Conservation (phyloP, 441 rosid species). For the Populus hybrid region DNA sequence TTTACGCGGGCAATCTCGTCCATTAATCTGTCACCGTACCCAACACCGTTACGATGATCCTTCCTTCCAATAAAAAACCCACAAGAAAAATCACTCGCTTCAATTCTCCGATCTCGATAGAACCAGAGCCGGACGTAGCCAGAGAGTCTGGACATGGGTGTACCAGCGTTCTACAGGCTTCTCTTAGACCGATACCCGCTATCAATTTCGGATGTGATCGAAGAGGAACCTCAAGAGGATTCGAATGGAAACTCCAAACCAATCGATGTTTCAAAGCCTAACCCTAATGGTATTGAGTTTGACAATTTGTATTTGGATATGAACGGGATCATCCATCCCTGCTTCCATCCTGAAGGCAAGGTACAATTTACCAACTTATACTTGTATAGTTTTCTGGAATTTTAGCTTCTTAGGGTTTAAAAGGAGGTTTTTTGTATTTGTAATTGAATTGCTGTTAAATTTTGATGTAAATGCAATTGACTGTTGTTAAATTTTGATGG, state of each 20-base stretch:
- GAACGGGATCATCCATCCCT: slow-evolving; percentile 96
- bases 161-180: slow-evolving; percentile 96
- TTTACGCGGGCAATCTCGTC: slow-evolving; percentile 15
- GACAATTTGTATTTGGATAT: slow-evolving; percentile 92
- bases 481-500: no score
- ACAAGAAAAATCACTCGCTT: background rate
- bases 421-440: background rate
- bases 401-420: background rate
- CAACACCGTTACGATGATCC: background rate
- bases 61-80: background rate
- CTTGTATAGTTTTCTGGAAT: background rate
- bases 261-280: slow-evolving; percentile 66
- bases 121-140: slow-evolving; percentile 3
- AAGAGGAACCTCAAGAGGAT: slow-evolving; percentile 57
- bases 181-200: slow-evolving; percentile 93
- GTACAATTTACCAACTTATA: slow-evolving; percentile 22
- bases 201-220: slow-evolving; percentile 74
- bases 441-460: no score
- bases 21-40: background rate
- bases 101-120: background rate
- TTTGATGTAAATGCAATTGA: background rate
- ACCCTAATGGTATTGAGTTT: slow-evolving; percentile 88
- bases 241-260: slow-evolving; percentile 36
- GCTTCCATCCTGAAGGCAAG: slow-evolving; percentile 98
- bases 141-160: slow-evolving; percentile 58